phyloP scores from a whole-genome alignment of 1,139 yeast genomes.

The Candida frijolesensis region DNA sequence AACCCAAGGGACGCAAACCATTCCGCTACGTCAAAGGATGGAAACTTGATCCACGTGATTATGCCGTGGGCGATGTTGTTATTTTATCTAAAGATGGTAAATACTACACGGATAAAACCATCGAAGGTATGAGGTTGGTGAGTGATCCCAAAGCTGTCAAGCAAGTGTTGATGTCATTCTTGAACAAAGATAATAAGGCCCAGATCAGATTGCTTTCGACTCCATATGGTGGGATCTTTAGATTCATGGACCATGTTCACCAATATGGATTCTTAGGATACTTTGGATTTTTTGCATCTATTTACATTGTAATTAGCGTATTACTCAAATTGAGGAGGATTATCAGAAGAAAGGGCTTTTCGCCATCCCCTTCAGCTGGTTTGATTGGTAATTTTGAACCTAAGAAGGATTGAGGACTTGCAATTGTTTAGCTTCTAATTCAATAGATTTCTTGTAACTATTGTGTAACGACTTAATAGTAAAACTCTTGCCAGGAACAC shows the following conservation, averaged over 20 bases:
- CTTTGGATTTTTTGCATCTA: slow-evolving; percentile 22
- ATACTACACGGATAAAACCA: slow-evolving; percentile 36
- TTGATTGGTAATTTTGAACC: slow-evolving; percentile 23
- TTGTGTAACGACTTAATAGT: slow-evolving; percentile 34
- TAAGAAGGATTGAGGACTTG: slow-evolving; percentile 29
- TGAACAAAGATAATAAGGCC: slow-evolving; percentile 29
- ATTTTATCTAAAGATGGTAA: slow-evolving; percentile 34
- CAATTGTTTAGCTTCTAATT: slow-evolving; percentile 40
- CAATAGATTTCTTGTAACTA: slow-evolving; percentile 46
- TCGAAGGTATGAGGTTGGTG: slow-evolving; percentile 29
- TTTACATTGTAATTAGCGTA: slow-evolving; percentile 12
- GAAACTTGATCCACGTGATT: slow-evolving; percentile 36
- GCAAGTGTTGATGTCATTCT: slow-evolving; percentile 32
- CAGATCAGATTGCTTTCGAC: slow-evolving; percentile 40
- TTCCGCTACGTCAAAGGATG: slow-evolving; percentile 43
- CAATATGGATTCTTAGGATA: slow-evolving; percentile 49
- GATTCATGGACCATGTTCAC: slow-evolving; percentile 49
- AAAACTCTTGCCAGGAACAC: slow-evolving; percentile 36
- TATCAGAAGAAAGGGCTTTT: slow-evolving; percentile 6
- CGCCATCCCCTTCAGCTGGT: slow-evolving; percentile 16
- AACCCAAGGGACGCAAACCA: slow-evolving; percentile 32
- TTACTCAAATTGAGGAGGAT: slow-evolving; percentile 9
- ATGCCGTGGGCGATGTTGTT: slow-evolving; percentile 46
- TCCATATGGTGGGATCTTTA: slow-evolving; percentile 41
- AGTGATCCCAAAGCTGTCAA: slow-evolving; percentile 33